These are phyloP conservation scores for Tricholomella constricta DNA, from an alignment of 768 basidiomycete genomes.

Conservation along the genomic window DNA sequence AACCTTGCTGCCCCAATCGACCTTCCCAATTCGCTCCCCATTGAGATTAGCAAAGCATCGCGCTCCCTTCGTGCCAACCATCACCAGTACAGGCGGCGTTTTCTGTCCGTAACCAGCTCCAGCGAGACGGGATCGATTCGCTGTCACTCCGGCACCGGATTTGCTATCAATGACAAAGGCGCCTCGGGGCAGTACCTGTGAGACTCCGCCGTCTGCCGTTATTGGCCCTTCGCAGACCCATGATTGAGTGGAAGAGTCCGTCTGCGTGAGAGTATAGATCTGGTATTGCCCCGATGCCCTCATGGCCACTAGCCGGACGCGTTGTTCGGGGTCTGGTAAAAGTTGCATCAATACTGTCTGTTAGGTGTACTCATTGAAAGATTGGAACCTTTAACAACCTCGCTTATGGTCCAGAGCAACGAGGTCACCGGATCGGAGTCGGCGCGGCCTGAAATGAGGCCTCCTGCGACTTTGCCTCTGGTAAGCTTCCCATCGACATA, in stretches of 20 bases:
- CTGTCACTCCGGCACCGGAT: conserved; percentile 46
- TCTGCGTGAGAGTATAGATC: conserved; percentile 53
- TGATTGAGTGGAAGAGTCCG: conserved; percentile 29
- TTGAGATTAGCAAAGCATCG: conserved; percentile 57
- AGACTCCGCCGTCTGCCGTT: conserved; percentile 38
- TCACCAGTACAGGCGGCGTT: conserved; percentile 41
- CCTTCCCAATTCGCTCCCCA: conserved; percentile 67
- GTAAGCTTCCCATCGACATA: conserved; percentile 39
- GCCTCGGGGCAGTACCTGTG: conserved; percentile 47
- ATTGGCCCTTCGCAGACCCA: conserved; percentile 40
- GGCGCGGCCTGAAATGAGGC: conserved; percentile 32
- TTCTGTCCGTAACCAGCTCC: conserved; percentile 29
- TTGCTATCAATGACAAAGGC: conserved; percentile 58
- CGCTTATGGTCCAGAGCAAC: conserved; percentile 68
- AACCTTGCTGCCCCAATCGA: conserved; percentile 59
- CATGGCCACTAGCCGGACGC: conserved; percentile 63
- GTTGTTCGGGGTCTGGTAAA: conserved; percentile 42
- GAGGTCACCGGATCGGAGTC: conserved; percentile 50
- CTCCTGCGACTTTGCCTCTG: conserved; percentile 39
- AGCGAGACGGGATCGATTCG: conserved; percentile 46
- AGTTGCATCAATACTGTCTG: conserved; percentile 2
- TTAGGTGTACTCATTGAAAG: background rate
- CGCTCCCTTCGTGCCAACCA: conserved; percentile 60
- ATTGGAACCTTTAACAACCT: conserved; percentile 52
- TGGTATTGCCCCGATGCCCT: conserved; percentile 59